Evolutionary conservation across 2,329 filamentous ascomycete genomes (phyloP), one percentile per base, ranked within the genome.

Genomic region (Nemania sp.): DNA sequence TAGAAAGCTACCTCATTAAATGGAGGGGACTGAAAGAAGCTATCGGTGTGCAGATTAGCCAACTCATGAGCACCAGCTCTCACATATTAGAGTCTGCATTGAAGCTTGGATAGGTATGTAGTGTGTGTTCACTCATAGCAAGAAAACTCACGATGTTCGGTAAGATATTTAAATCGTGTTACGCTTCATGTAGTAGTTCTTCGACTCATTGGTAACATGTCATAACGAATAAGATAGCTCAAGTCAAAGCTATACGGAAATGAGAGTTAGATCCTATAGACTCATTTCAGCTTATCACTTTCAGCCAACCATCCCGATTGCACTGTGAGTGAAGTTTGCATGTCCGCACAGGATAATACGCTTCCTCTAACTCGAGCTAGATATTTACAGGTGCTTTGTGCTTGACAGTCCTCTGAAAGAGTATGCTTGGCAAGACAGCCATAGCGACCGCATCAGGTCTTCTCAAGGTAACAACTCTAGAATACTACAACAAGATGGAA

Each of bases 331-430:
- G n/a, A 52, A 43, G 32, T 59, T 27, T 5, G 32, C 15, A 18
- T 57, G 29, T 41, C 35, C 20, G 20, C 5, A 53, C 7, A 35
- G 45, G 20, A 29, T 20, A 51, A 22, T 20, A 51, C 20, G 29
- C 10, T 22, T 8, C 53, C 35, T 41, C 38, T 47, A 29, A 29
- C 18, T 60, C 4, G 24, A 49, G 26, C 49, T n/a, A 15, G 5
- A 58, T 15, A 29, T 58, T 52, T 32, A 63, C 47, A 1, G 58
- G 35, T 38, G 35, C 3, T 55, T n/a, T 35, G 22, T 47, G 29
- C 38, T 54, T 10, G 56, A 54, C 15, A 52, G 22, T 58, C 22
- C 24, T 13, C 5, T 11, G 3, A 41, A 43, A 53, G 51, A 56
- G 15, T 15, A 55, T 41, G 27, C 49, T 15, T 10, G 49, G 20